These are phyloP conservation scores for Selaginella moellendorffii DNA, from an alignment of 75 land plant species.

Conservation along the genomic window DNA sequence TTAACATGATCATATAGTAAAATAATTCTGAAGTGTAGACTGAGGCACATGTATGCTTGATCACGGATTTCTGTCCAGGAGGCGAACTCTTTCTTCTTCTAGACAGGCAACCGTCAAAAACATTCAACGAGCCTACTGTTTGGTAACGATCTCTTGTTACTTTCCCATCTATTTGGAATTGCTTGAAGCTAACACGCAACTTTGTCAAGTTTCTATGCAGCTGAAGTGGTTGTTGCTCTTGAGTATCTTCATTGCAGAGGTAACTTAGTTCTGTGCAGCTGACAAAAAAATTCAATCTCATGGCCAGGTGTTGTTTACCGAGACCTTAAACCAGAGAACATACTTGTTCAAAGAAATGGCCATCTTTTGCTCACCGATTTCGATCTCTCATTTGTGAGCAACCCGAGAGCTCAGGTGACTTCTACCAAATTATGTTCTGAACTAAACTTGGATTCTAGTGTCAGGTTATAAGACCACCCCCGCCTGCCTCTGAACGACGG, in stretches of 20 bases:
- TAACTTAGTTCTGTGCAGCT: slow-evolving; percentile 9
- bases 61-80: slow-evolving; percentile 71
- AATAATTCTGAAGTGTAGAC: slow-evolving; percentile 39
- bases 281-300: background rate
- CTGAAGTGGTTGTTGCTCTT: slow-evolving; percentile 64
- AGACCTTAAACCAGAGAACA: slow-evolving; percentile 80
- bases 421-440: background rate
- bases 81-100: slow-evolving; percentile 72
- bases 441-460: slow-evolving; percentile 7
- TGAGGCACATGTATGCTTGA: slow-evolving; percentile 62
- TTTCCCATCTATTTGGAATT: too few relatives aligned
- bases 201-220: slow-evolving; percentile 59
- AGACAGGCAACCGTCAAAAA: slow-evolving; percentile 61
- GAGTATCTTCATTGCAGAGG: slow-evolving; percentile 91
- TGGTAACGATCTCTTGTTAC: slow-evolving; percentile 26
- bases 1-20: background rate
- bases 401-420: slow-evolving; percentile 47
- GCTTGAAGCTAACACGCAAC: too few relatives aligned
- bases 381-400: slow-evolving; percentile 63
- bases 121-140: slow-evolving; percentile 55
- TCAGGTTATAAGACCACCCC: slow-evolving; percentile 48
- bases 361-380: slow-evolving; percentile 67
- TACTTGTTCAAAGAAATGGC: slow-evolving; percentile 66
- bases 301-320: slow-evolving; percentile 60
- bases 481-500: slow-evolving; percentile 20